These are phyloP conservation scores for Eucommia ulmoides DNA, from an alignment of 257 asterid genomes.

Conservation along the genomic window DNA sequence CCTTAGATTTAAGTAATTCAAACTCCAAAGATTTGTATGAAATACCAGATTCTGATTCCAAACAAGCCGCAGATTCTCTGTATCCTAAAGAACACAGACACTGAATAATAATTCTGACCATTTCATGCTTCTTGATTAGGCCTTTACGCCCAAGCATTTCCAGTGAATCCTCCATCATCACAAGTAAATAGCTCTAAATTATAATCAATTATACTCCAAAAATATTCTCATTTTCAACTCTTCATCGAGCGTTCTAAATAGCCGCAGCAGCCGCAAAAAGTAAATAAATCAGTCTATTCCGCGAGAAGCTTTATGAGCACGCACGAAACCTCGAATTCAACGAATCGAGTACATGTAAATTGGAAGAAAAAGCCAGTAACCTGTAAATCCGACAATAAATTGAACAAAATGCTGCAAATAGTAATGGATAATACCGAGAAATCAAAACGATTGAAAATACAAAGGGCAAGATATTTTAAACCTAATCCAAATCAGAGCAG, in stretches of 20 bases:
- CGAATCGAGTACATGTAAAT: not conserved
- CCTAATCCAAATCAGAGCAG: not conserved
- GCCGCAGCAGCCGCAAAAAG: too few species aligned
- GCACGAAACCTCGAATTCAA: not conserved
- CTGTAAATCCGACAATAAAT: not conserved
- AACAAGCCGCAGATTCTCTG: constrained; percentile 45
- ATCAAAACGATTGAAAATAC: not conserved
- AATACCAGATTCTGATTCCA: constrained; percentile 79
- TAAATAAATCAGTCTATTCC: constrained; percentile 31
- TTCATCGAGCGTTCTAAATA: too few species aligned
- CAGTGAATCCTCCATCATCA: constrained; percentile 27
- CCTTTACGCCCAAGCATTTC: constrained; percentile 46
- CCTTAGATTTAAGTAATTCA: constrained; percentile 35
- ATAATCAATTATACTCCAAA: not conserved
- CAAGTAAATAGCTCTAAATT: constrained; percentile 30
- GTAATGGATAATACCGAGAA: not conserved
- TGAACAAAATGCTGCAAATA: too few species aligned
- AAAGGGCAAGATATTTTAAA: not conserved
- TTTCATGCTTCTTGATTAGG: constrained; percentile 48
- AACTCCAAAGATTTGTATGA: constrained; percentile 37
- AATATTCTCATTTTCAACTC: constrained; percentile 31
- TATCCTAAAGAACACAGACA: constrained; percentile 69
- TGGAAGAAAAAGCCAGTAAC: not conserved
- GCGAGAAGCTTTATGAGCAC: not conserved
- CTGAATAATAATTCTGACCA: constrained; percentile 56